Evolutionary conservation across 73 alveolate species (phyloP).

Genomic region (Tetrahymena elliotti): DNA sequence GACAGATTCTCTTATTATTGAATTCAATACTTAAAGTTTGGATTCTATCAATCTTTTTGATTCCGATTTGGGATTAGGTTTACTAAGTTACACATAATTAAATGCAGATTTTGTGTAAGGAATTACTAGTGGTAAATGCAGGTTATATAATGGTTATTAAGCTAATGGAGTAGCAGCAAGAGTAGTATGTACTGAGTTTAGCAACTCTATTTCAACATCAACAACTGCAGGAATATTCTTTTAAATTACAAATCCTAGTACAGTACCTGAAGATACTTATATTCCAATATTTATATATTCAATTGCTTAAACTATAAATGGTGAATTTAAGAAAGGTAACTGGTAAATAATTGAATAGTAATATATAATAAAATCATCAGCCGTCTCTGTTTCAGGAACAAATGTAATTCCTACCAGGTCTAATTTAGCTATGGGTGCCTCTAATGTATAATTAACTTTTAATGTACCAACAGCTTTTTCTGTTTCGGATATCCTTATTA

Average conservation of each 20-base stretch:
- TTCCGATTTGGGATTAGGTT: background rate
- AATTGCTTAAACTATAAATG: background rate
- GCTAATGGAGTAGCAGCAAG: background rate
- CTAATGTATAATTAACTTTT: background rate
- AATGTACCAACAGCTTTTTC: background rate
- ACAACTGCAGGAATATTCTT: background rate
- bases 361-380: background rate
- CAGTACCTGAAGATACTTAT: background rate
- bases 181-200: background rate
- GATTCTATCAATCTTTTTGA: background rate
- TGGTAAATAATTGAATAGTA: background rate
- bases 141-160: background rate
- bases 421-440: background rate
- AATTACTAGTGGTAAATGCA: background rate
- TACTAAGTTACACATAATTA: background rate
- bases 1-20: background rate
- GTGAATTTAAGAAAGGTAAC: background rate
- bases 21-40: background rate
- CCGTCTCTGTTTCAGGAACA: background rate
- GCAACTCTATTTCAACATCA: background rate
- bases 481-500: background rate
- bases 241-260: background rate
- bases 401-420: background rate
- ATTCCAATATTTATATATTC: background rate
- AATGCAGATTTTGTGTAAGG: background rate